Evolutionary conservation across 1,284 basidiomycete genomes (phyloP).

Genomic region (Ustilago curta): DNA sequence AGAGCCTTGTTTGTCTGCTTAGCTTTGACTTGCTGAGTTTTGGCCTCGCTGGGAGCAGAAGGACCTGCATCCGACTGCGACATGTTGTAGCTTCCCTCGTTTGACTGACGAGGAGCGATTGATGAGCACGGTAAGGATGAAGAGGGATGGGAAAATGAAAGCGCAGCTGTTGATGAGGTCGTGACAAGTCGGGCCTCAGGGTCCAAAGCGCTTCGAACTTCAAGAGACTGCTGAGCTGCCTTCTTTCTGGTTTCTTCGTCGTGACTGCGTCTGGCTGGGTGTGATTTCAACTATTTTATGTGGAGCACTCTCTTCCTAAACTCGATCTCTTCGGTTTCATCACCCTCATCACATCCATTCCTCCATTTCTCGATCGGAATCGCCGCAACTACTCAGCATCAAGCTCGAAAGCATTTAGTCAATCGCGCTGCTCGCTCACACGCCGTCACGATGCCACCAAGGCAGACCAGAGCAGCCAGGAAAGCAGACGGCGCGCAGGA

Average conservation of each 20-base stretch:
- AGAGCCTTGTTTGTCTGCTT: constrained; percentile 4
- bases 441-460: constrained; percentile 29
- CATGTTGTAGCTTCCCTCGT: constrained; percentile 7
- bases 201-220: constrained; percentile 7
- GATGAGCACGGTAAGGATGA: not conserved
- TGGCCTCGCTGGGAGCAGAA: not conserved
- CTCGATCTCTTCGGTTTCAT: constrained; percentile 9
- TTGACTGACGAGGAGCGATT: not conserved
- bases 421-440: not conserved
- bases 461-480: constrained; percentile 27
- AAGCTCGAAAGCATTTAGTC: not conserved
- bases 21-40: constrained; percentile 8
- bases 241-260: not conserved
- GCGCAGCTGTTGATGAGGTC: constrained; percentile 9
- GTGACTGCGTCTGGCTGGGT: not conserved
- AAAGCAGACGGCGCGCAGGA: constrained; percentile 12
- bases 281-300: constrained; percentile 15
- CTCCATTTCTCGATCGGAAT: not conserved
- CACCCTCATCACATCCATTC: constrained; percentile 8
- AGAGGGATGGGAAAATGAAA: not conserved
- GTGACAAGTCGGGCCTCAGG: constrained; percentile 15
- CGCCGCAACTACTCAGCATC: not conserved
- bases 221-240: constrained; percentile 3
- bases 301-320: constrained; percentile 6
- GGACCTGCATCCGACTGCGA: constrained; percentile 17